Evolutionary conservation across 768 basidiomycete genomes (phyloP).

Genomic region (Artomyces pyxidatus): DNA sequence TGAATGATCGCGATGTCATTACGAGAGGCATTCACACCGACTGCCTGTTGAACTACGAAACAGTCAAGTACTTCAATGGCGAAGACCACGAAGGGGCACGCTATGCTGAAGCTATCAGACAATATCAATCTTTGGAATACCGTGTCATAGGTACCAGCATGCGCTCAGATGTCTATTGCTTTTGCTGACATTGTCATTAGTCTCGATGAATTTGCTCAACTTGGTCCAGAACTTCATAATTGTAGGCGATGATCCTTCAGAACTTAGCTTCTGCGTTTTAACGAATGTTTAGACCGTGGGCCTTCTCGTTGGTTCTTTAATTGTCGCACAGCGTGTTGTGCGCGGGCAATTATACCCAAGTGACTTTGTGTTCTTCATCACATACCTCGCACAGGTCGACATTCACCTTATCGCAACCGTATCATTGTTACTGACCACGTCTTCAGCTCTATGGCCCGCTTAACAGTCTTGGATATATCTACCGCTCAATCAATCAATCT

Average conservation of each 20-base stretch:
- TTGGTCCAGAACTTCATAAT: constrained; percentile 78
- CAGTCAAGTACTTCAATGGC: constrained; percentile 85
- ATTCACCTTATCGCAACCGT: neutral
- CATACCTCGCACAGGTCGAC: constrained; percentile 66
- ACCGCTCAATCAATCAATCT: constrained; percentile 68
- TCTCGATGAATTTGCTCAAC: constrained; percentile 67
- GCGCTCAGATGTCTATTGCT: neutral
- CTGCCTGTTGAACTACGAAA: constrained; percentile 73
- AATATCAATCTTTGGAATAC: constrained; percentile 70
- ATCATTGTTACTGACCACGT: constrained; percentile 7
- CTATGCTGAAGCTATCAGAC: constrained; percentile 59
- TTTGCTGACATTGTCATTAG: constrained; percentile 24
- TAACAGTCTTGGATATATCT: constrained; percentile 71
- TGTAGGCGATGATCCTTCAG: constrained; percentile 29
- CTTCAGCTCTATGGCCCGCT: constrained; percentile 62
- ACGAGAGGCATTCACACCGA: constrained; percentile 82
- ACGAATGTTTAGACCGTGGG: constrained; percentile 51
- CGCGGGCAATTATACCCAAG: constrained; percentile 41
- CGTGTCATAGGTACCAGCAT: constrained; percentile 50
- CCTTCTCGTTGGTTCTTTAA: constrained; percentile 72
- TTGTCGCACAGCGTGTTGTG: constrained; percentile 67
- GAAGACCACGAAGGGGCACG: constrained; percentile 72
- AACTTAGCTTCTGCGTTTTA: neutral
- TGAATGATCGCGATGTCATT: constrained; percentile 79
- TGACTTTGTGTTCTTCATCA: constrained; percentile 74